These are phyloP conservation scores for Crucibulum laeve DNA, from an alignment of 768 basidiomycete genomes.

Conservation along the genomic window DNA sequence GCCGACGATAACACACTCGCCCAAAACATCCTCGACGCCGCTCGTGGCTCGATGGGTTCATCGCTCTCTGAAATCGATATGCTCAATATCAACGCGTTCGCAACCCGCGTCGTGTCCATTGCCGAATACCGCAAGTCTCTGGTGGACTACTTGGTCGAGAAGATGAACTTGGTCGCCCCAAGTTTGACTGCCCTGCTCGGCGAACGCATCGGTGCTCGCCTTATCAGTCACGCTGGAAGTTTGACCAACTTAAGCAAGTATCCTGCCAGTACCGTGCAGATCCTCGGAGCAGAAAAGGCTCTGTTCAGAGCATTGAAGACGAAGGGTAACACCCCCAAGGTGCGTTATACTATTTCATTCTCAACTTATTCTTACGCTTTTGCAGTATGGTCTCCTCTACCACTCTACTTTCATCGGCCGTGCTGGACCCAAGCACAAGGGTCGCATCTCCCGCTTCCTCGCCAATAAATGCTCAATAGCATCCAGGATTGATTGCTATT, in stretches of 20 bases:
- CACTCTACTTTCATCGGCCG: conserved; percentile 97
- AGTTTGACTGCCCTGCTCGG: conserved; percentile 88
- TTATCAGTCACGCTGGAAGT: conserved; percentile 95
- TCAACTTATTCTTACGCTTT: background rate
- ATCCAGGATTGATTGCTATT: conserved; percentile 92
- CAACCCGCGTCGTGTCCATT: conserved; percentile 84
- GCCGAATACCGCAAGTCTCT: conserved; percentile 93
- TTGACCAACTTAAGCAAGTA: conserved; percentile 97
- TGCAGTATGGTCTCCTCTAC: conserved; percentile 93
- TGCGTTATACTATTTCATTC: conserved; percentile 21
- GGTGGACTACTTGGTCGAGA: conserved; percentile 83
- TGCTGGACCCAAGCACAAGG: conserved; percentile 92
- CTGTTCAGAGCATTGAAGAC: conserved; percentile 97
- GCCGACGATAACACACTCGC: conserved; percentile 84
- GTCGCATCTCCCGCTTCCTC: conserved; percentile 96
- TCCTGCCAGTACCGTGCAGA: conserved; percentile 97
- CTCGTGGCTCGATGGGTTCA: conserved; percentile 92
- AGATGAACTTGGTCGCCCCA: conserved; percentile 97
- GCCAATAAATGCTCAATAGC: conserved; percentile 99
- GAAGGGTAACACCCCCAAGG: conserved; percentile 98
- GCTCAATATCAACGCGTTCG: conserved; percentile 92
- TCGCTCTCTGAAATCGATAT: conserved; percentile 89
- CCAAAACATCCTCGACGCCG: conserved; percentile 92
- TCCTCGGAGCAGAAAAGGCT: conserved; percentile 96
- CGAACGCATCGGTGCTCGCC: conserved; percentile 85